Conservation (phyloP, 768 basidiomycete species). For the Termitomyces sp. region DNA sequence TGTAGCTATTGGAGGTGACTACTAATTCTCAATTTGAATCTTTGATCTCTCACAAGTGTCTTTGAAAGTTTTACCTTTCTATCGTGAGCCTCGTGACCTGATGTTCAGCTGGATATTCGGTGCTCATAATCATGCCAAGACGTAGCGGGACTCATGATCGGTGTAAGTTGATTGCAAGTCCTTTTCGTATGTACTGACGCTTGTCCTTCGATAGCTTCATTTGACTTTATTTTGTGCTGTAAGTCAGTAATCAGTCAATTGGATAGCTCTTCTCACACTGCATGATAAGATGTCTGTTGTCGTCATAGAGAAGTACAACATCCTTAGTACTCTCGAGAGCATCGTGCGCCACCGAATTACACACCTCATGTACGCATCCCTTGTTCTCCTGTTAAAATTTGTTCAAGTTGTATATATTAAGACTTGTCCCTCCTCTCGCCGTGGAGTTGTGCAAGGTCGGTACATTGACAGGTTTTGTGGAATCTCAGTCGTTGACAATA, state of each 20-base stretch:
- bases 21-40: background rate
- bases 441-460: constrained; percentile 45
- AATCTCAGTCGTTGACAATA: background rate
- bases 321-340: constrained; percentile 37
- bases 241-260: background rate
- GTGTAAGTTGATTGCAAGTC: constrained; percentile 26
- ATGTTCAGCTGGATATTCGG: constrained; percentile 22
- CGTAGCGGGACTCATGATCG: constrained; percentile 46
- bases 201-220: constrained; percentile 37
- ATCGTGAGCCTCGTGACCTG: constrained; percentile 38
- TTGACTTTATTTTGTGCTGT: constrained; percentile 50
- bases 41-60: constrained; percentile 7
- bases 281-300: constrained; percentile 44
- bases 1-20: constrained; percentile 32
- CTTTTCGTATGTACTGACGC: constrained; percentile 8
- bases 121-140: constrained; percentile 12
- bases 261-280: background rate
- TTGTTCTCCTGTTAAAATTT: background rate
- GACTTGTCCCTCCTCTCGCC: constrained; percentile 44
- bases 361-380: constrained; percentile 28
- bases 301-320: constrained; percentile 38
- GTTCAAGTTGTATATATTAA: constrained; percentile 8
- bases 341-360: constrained; percentile 40
- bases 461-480: background rate
- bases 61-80: constrained; percentile 26